Evolutionary conservation across 2,329 filamentous ascomycete species (phyloP).

Genomic region (Colletotrichum zoysiae): DNA sequence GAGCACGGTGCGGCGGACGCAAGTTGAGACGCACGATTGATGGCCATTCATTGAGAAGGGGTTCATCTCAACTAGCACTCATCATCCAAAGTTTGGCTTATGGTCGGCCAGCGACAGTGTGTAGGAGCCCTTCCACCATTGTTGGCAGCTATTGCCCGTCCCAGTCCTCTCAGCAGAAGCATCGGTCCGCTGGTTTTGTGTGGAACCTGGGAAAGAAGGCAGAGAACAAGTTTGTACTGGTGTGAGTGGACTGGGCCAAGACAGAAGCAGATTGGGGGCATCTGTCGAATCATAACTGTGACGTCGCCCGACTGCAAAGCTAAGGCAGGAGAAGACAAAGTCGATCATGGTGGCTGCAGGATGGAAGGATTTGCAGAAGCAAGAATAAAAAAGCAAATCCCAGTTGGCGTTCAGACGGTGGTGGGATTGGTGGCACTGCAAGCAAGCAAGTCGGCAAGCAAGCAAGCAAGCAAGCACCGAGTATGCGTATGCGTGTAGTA

Average conservation of each 20-base stretch:
- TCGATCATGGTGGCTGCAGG: constrained; percentile 8
- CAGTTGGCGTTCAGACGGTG: neutral
- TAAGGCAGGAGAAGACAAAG: constrained; percentile 25
- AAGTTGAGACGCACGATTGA: constrained; percentile 9
- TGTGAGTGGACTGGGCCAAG: constrained; percentile 30
- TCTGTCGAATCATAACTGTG: constrained; percentile 26
- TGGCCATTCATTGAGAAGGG: constrained; percentile 11
- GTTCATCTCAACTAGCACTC: constrained; percentile 31
- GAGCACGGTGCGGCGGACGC: constrained; percentile 16
- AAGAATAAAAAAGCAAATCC: constrained; percentile 10
- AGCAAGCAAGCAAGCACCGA: neutral
- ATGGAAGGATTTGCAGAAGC: constrained; percentile 18
- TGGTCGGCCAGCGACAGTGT: constrained; percentile 16
- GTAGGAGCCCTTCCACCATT: neutral
- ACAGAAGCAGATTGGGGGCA: constrained; percentile 14
- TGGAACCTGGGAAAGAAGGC: neutral
- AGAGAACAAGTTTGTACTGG: neutral
- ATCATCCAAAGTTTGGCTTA: constrained; percentile 31
- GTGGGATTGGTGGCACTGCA: neutral
- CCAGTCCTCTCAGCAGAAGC: neutral
- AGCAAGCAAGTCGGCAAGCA: neutral
- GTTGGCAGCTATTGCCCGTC: neutral
- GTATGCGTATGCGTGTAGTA: neutral
- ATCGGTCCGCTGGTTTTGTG: neutral
- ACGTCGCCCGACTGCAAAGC: constrained; percentile 22